Conservation (phyloP, 352 stramenopile species). For the Thalassiosira gravida region DNA sequence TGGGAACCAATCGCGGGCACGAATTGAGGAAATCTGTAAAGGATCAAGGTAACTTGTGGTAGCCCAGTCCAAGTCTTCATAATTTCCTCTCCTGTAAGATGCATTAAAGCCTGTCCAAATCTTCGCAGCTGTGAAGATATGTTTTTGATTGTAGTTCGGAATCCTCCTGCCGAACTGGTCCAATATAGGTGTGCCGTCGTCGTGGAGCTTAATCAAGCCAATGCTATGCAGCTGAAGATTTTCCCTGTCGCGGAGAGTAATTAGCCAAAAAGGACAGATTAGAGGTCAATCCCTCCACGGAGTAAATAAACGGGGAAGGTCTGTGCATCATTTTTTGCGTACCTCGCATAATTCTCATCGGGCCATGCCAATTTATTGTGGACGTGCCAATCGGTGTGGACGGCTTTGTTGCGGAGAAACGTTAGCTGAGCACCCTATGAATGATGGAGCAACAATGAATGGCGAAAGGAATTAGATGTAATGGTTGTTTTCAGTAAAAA, state of each 20-base stretch:
- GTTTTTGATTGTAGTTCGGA: conserved; percentile 65
- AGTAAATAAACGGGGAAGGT: too few species aligned
- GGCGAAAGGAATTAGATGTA: background rate
- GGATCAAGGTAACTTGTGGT: conserved; percentile 54
- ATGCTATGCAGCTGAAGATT: conserved; percentile 69
- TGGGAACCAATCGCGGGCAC: background rate
- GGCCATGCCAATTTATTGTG: conserved; percentile 25
- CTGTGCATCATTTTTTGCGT: too few species aligned
- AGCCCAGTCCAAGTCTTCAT: conserved; percentile 49
- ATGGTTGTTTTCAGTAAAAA: background rate
- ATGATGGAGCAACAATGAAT: background rate
- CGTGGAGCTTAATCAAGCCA: conserved; percentile 57
- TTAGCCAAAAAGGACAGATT: too few species aligned
- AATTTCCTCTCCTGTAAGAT: conserved; percentile 41
- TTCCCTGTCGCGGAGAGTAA: too few species aligned
- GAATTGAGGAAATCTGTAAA: conserved; percentile 43
- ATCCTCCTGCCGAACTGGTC: conserved; percentile 56
- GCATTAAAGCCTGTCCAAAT: conserved; percentile 67
- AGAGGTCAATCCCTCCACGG: too few species aligned
- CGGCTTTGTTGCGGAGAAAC: conserved; percentile 34
- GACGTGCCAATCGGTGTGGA: conserved; percentile 24
- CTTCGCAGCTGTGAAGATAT: conserved; percentile 64
- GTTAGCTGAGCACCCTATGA: conserved; percentile 24
- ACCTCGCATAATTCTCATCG: conserved; percentile 62
- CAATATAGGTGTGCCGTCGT: conserved; percentile 52